Conservation (phyloP, 257 asterid species). For the Cinchona pubescens region DNA sequence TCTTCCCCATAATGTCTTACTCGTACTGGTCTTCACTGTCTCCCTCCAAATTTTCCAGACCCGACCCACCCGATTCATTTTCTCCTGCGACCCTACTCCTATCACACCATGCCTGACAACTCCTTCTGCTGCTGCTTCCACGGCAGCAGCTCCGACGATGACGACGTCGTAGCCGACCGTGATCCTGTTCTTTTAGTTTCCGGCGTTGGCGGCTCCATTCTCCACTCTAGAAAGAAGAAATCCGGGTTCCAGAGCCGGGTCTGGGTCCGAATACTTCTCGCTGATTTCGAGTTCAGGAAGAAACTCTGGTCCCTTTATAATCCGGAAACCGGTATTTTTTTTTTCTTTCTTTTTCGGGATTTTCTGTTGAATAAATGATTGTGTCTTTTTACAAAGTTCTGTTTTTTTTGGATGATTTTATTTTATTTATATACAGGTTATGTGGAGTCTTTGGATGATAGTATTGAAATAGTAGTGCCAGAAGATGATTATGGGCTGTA, state of each 20-base stretch:
- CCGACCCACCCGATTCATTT: background rate
- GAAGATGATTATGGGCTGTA: conserved; percentile 93
- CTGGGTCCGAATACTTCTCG: conserved; percentile 77
- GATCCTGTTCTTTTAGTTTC: conserved; percentile 77
- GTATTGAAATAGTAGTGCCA: conserved; percentile 71
- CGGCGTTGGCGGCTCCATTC: conserved; percentile 81
- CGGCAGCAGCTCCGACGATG: conserved; percentile 34
- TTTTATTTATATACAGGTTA: conserved; percentile 53
- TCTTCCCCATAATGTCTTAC: too few relatives aligned
- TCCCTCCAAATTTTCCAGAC: background rate
- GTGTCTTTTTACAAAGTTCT: background rate
- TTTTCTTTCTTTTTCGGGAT: background rate
- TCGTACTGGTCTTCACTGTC: too few relatives aligned
- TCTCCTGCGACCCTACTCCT: background rate
- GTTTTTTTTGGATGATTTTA: background rate
- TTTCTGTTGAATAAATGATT: too few relatives aligned
- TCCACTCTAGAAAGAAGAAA: conserved; percentile 63
- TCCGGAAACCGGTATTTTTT: conserved; percentile 52
- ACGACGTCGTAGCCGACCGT: conserved; percentile 55
- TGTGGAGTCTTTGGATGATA: conserved; percentile 70
- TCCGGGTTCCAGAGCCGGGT: conserved; percentile 67
- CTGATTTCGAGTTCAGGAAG: conserved; percentile 76
- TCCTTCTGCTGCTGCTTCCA: conserved; percentile 42
- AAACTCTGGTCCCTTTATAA: conserved; percentile 76
- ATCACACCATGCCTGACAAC: conserved; percentile 17